These are phyloP conservation scores for Nicotiana attenuata DNA, from an alignment of 257 asterid genomes.

Conservation along the genomic window DNA sequence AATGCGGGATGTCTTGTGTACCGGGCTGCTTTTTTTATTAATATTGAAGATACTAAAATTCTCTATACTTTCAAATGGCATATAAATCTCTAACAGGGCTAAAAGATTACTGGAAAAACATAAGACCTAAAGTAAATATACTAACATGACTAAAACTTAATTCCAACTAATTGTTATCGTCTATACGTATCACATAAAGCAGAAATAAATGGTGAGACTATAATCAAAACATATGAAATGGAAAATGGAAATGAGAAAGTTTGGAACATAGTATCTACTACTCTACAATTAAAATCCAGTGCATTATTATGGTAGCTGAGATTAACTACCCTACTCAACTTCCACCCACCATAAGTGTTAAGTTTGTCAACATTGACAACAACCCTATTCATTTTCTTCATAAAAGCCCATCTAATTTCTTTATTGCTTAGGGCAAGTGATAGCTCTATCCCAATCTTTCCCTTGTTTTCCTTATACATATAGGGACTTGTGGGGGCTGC, in stretches of 20 bases:
- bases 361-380: conserved; percentile 11
- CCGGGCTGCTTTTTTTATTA: no score
- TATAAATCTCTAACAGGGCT: not conserved
- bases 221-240: not conserved
- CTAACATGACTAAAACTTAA: not conserved
- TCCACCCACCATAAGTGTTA: conserved; percentile 11
- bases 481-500: conserved; percentile 12
- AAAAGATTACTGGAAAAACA: not conserved
- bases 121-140: not conserved
- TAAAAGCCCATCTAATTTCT: conserved; percentile 9
- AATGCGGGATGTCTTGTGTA: no score
- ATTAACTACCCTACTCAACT: conserved; percentile 10
- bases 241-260: not conserved
- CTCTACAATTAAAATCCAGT: not conserved
- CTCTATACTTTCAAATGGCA: not conserved
- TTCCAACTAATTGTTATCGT: not conserved
- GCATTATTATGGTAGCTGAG: conserved; percentile 11
- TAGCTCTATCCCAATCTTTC: not conserved
- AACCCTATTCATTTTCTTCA: conserved; percentile 2
- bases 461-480: not conserved
- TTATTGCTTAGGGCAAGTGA: conserved; percentile 12
- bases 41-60: not conserved
- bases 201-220: not conserved
- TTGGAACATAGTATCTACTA: not conserved
- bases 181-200: not conserved